These are phyloP conservation scores for Trichoderma harzianum DNA, from an alignment of 2,329 filamentous ascomycete genomes.

Conservation along the genomic window DNA sequence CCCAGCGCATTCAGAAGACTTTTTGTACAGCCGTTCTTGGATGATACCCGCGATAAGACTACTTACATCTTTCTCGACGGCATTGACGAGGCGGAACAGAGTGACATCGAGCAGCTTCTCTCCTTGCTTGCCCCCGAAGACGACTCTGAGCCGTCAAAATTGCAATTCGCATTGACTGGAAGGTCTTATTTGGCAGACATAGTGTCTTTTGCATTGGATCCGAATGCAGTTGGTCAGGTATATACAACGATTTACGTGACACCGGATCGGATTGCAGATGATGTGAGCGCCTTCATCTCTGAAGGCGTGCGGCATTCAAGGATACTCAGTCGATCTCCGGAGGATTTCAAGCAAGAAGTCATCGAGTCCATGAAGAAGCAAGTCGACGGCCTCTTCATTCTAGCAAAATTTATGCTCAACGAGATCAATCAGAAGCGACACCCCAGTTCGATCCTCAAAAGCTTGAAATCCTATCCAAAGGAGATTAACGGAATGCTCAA, in stretches of 20 bases:
- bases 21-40: slow-evolving; percentile 38
- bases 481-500: slow-evolving; percentile 43
- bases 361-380: slow-evolving; percentile 39
- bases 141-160: slow-evolving; percentile 21
- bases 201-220: slow-evolving; percentile 35
- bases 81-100: slow-evolving; percentile 42
- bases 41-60: slow-evolving; percentile 32
- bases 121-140: slow-evolving; percentile 32
- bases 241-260: slow-evolving; percentile 43
- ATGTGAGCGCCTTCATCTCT: slow-evolving; percentile 42
- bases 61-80: slow-evolving; percentile 47
- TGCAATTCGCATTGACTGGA: slow-evolving; percentile 41
- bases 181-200: slow-evolving; percentile 41
- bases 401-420: slow-evolving; percentile 49
- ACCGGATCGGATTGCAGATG: slow-evolving; percentile 39
- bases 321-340: slow-evolving; percentile 33
- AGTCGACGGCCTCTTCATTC: slow-evolving; percentile 47
- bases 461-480: slow-evolving; percentile 43
- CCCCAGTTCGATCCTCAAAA: slow-evolving; percentile 42
- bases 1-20: slow-evolving; percentile 43
- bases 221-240: slow-evolving; percentile 28
- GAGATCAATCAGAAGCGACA: slow-evolving; percentile 46
- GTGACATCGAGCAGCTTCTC: slow-evolving; percentile 38
- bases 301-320: slow-evolving; percentile 39
- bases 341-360: slow-evolving; percentile 37